Conservation (phyloP, 352 stramenopile genomes). For the Globisporangium cylindrosporum region DNA sequence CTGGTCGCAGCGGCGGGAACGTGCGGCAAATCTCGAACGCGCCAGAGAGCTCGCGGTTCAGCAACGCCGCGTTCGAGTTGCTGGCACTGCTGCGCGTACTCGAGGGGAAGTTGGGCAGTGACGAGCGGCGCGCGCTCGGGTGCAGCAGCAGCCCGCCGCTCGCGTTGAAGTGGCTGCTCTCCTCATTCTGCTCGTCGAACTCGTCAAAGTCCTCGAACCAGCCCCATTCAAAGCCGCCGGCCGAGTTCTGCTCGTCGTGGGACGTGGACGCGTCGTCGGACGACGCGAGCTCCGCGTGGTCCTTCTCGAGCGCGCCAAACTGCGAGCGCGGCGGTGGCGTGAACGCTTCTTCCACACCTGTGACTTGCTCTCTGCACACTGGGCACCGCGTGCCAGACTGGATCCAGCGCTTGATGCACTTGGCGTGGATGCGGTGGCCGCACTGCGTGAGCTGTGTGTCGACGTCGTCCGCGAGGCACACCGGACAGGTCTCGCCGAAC, state of each 20-base stretch:
- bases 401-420: slow-evolving; percentile 78
- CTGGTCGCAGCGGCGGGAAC: slow-evolving; percentile 48
- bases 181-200: slow-evolving; percentile 41
- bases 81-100: slow-evolving; percentile 19
- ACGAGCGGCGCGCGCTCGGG: slow-evolving; percentile 21
- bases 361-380: slow-evolving; percentile 61
- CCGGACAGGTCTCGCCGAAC: slow-evolving; percentile 58
- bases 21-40: slow-evolving; percentile 74
- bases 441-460: slow-evolving; percentile 66
- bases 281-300: slow-evolving; percentile 28
- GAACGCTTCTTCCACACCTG: slow-evolving; percentile 53
- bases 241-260: slow-evolving; percentile 36
- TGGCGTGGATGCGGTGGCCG: slow-evolving; percentile 67
- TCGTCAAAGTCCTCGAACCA: slow-evolving; percentile 86
- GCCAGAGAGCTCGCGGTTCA: slow-evolving; percentile 63
- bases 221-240: slow-evolving; percentile 59
- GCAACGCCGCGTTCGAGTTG: slow-evolving; percentile 18
- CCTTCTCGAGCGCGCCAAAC: slow-evolving; percentile 45
- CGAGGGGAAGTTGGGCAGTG: slow-evolving; percentile 20
- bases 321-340: slow-evolving; percentile 27
- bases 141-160: slow-evolving; percentile 8
- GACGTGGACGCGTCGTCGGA: slow-evolving; percentile 45
- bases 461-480: slow-evolving; percentile 71
- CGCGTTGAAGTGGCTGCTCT: slow-evolving; percentile 21
- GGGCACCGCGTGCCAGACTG: slow-evolving; percentile 63